Evolutionary conservation across 2,329 filamentous ascomycete species (phyloP).

Genomic region (Reticulascus tulasneorum): DNA sequence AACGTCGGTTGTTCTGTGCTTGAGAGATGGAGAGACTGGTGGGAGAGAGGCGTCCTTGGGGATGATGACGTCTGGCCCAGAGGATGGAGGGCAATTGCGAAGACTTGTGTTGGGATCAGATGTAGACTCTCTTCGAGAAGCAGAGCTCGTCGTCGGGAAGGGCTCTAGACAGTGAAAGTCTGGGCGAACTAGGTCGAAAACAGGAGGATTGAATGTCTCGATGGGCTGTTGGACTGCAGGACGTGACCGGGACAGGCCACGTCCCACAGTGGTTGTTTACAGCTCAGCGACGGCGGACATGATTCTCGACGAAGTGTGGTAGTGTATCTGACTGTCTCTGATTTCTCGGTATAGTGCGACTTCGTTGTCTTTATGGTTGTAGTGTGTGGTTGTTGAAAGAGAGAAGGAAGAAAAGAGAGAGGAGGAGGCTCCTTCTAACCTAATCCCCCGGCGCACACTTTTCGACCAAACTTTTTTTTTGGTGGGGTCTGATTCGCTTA

Average conservation of each 20-base stretch:
- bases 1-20: too few species aligned
- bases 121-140: constrained; percentile 34
- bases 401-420: background rate
- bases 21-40: background rate
- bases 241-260: constrained; percentile 40
- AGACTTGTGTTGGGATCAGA: constrained; percentile 22
- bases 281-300: constrained; percentile 82
- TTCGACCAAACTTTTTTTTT: constrained; percentile 27
- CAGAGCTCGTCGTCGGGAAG: constrained; percentile 25
- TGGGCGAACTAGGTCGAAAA: constrained; percentile 63
- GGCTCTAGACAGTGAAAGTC: constrained; percentile 45
- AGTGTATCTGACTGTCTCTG: constrained; percentile 28
- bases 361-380: too few species aligned
- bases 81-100: constrained; percentile 7
- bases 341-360: constrained; percentile 44
- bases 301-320: constrained; percentile 70
- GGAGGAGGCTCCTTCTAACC: constrained; percentile 9
- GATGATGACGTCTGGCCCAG: constrained; percentile 9
- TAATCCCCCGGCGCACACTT: constrained; percentile 5
- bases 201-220: constrained; percentile 58
- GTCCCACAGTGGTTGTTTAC: constrained; percentile 84
- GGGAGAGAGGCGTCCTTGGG: constrained; percentile 2
- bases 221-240: constrained; percentile 84
- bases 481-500: constrained; percentile 9
- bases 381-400: too few species aligned